phyloP scores from a whole-genome alignment of 345 rosid genomes.

The Geranium brycei region DNA sequence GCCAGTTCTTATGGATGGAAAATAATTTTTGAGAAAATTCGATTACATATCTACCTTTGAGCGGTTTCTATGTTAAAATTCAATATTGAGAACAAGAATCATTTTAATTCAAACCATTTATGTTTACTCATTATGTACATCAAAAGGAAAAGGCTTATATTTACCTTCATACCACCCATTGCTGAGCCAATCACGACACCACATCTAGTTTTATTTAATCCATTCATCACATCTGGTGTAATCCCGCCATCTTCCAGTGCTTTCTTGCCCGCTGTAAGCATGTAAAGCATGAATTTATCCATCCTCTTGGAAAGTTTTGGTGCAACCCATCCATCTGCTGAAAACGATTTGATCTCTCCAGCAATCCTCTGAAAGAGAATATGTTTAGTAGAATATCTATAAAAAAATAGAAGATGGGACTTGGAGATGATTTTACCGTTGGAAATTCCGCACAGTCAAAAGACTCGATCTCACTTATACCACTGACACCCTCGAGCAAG shows the following conservation, averaged over 20 bases:
- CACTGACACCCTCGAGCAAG: conserved; percentile 78
- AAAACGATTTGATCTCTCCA: conserved; percentile 73
- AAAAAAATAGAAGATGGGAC: conserved; percentile 4
- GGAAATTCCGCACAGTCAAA: conserved; percentile 76
- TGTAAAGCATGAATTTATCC: conserved; percentile 94
- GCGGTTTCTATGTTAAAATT: not conserved
- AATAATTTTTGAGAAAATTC: no score
- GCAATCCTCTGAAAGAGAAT: conserved; percentile 59
- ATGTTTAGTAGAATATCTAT: conserved; percentile 5
- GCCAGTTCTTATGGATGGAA: no score
- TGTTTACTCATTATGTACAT: not conserved
- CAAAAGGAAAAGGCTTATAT: not conserved
- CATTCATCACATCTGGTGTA: conserved; percentile 61
- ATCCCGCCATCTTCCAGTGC: conserved; percentile 83
- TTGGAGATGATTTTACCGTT: conserved; percentile 34
- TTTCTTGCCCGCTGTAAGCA: conserved; percentile 87
- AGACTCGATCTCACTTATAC: conserved; percentile 68
- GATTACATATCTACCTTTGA: no score
- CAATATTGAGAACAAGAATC: no score
- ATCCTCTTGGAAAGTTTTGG: conserved; percentile 82
- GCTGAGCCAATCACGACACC: conserved; percentile 93
- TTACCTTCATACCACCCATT: conserved; percentile 92
- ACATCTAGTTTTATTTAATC: conserved; percentile 62
- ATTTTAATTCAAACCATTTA: no score
- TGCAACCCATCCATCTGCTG: conserved; percentile 78